Base-by-base conservation (phyloP, 768 basidiomycete genomes). In the Tricholoma bakamatsutake region DNA sequence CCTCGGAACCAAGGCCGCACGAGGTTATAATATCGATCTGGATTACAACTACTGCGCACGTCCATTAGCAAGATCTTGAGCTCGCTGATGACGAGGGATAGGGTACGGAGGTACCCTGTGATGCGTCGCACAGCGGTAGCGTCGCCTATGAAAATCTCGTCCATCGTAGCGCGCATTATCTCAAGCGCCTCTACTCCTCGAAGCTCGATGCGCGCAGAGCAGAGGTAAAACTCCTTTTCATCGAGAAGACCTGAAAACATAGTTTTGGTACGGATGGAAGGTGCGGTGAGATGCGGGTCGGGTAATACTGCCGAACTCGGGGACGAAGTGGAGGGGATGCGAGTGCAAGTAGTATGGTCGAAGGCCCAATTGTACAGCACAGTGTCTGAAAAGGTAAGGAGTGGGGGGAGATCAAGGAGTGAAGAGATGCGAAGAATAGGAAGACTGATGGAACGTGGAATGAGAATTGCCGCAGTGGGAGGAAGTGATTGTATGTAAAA, bases 321-420 rank as follows among this genome's bases (percentile, higher is more conserved):
- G 21, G 21, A 24, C 21, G 69, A 69, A 4, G 87, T 87, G 18
- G 81, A 79, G 1, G 95, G 93, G 73, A 97, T 96, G 42, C 81
- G 72, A 1, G 85, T 85, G 60, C 31, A 63, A 57, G 59, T 67
- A 31, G 53, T 76, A 55, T 63, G 76, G 71, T 56, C 69, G 52
- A 67, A 74, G 57, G 65, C 52, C 86, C 88, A 90, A 67, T 96
- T 96, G 72, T 93, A 97, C 27, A 97, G 79, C 7, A 97, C 93
- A 28, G 87, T 87, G 67, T 96, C 93, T 9, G 93, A 87, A 66
- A 93, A 97, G 3, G 93, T 97, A 55, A 93, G 77, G 39, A 96
- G 76, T 0, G 95, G 93, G 0, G 95, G 94, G 1, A 97, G 73
- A 53, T 88, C 84, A 9, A 97, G 82, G 45, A 85, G 72, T 0